Evolutionary conservation across 2,329 filamentous ascomycete genomes (phyloP).

Genomic region (Didymella lethalis): DNA sequence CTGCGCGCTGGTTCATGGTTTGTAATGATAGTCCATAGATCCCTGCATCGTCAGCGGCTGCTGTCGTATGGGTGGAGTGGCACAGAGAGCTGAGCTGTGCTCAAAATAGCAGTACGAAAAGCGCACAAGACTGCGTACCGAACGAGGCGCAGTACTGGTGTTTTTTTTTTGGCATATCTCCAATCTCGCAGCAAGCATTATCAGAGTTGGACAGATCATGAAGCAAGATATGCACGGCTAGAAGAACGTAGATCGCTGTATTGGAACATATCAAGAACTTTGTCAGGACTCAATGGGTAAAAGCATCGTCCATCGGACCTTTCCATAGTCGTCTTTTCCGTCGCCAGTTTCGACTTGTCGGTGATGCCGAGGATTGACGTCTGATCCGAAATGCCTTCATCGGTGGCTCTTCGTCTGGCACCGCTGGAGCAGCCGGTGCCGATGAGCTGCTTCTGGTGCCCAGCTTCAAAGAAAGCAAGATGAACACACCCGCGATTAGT

Average conservation of each 20-base stretch:
- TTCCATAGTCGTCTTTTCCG: constrained; percentile 48
- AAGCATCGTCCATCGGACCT: constrained; percentile 24
- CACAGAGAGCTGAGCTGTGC: constrained; percentile 12
- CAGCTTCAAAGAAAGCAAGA: constrained; percentile 81
- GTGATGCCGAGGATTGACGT: constrained; percentile 27
- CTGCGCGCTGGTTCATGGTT: background rate
- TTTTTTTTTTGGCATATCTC: background rate
- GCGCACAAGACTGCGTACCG: background rate
- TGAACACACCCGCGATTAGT: constrained; percentile 85
- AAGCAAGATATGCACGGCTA: background rate
- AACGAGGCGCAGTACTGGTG: background rate
- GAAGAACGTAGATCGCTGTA: constrained; percentile 6
- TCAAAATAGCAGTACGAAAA: constrained; percentile 11
- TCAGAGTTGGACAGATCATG: background rate
- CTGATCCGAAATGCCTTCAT: constrained; percentile 24
- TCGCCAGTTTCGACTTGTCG: constrained; percentile 43
- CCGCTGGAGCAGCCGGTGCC: constrained; percentile 26
- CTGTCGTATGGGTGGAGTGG: constrained; percentile 3
- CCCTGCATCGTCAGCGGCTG: constrained; percentile 4
- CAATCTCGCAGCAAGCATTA: background rate
- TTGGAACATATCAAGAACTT: constrained; percentile 24
- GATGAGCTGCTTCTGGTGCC: constrained; percentile 55
- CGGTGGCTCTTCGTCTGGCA: constrained; percentile 34
- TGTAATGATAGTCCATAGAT: background rate
- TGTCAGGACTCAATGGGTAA: constrained; percentile 12